Evolutionary conservation across 1,139 yeast species (phyloP).

Genomic region (Candida mesenterica): DNA sequence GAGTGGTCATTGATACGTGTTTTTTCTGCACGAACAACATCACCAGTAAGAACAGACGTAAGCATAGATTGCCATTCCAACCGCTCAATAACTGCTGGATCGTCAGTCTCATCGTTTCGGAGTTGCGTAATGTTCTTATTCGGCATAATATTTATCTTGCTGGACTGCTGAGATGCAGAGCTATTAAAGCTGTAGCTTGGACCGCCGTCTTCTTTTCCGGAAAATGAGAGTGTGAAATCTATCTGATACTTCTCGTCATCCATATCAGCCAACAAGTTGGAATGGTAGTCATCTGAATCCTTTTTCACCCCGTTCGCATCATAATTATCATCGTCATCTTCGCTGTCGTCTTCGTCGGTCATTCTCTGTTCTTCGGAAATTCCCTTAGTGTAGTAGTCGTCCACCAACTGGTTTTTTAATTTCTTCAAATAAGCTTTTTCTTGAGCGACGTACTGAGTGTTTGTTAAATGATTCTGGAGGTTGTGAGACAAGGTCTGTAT

Average conservation of each 20-base stretch:
- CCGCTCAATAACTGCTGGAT: constrained; percentile 72
- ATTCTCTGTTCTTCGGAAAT: constrained; percentile 29
- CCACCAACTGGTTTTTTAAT: constrained; percentile 60
- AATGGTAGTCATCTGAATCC: constrained; percentile 21
- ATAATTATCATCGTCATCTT: constrained; percentile 23
- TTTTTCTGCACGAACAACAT: constrained; percentile 88
- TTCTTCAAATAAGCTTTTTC: constrained; percentile 68
- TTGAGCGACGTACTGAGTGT: constrained; percentile 54
- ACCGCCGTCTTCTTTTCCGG: constrained; percentile 18
- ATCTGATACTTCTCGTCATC: constrained; percentile 45
- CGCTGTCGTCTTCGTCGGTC: constrained; percentile 29
- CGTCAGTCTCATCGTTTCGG: constrained; percentile 46
- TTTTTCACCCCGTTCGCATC: constrained; percentile 28
- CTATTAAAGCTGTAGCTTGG: constrained; percentile 11
- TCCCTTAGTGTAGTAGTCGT: constrained; percentile 70
- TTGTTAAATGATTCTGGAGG: constrained; percentile 24
- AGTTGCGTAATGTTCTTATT: constrained; percentile 40
- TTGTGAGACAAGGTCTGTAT: constrained; percentile 20
- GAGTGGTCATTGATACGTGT: constrained; percentile 63
- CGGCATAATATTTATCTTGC: constrained; percentile 31
- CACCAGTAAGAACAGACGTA: constrained; percentile 87
- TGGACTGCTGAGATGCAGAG: constrained; percentile 3
- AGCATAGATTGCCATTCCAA: constrained; percentile 97
- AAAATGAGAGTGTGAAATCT: constrained; percentile 39
- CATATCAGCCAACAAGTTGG: constrained; percentile 40